Evolutionary conservation across 208 protist genomes (phyloP).

Genomic region (Wallacemonas sp.): DNA sequence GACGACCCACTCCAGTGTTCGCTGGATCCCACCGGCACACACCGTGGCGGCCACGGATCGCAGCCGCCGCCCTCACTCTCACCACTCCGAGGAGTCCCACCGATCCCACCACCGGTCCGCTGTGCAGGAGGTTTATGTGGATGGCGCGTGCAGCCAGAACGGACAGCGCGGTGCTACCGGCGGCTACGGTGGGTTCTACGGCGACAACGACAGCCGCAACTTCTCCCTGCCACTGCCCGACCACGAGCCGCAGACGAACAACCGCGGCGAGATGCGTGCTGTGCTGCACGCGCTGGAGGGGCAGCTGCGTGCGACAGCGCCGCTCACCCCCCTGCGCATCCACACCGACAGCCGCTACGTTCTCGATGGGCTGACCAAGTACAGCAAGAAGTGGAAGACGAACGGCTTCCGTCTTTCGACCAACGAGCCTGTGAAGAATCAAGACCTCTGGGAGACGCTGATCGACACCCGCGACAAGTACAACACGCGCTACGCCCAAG

Average conservation of each 20-base stretch:
- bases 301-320: constrained; percentile 5
- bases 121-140: constrained; percentile 70
- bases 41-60: no score
- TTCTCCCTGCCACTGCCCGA: constrained; percentile 58
- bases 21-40: no score
- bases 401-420: constrained; percentile 57
- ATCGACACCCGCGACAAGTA: constrained; percentile 42
- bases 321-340: constrained; percentile 50
- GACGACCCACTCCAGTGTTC: neutral
- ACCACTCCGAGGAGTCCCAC: neutral
- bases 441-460: constrained; percentile 68
- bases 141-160: constrained; percentile 82
- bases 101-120: neutral
- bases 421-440: constrained; percentile 54
- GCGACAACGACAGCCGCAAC: constrained; percentile 56
- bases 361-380: constrained; percentile 60
- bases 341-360: constrained; percentile 84
- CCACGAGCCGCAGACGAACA: constrained; percentile 81
- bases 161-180: constrained; percentile 46
- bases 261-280: constrained; percentile 77
- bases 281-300: constrained; percentile 76
- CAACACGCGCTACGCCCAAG: constrained; percentile 46
- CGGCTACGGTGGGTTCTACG: constrained; percentile 84
- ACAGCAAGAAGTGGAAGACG: constrained; percentile 47
- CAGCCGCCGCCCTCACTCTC: neutral